These are phyloP conservation scores for Sporobolomyces roseus DNA, from an alignment of 768 basidiomycete species.

Conservation along the genomic window DNA sequence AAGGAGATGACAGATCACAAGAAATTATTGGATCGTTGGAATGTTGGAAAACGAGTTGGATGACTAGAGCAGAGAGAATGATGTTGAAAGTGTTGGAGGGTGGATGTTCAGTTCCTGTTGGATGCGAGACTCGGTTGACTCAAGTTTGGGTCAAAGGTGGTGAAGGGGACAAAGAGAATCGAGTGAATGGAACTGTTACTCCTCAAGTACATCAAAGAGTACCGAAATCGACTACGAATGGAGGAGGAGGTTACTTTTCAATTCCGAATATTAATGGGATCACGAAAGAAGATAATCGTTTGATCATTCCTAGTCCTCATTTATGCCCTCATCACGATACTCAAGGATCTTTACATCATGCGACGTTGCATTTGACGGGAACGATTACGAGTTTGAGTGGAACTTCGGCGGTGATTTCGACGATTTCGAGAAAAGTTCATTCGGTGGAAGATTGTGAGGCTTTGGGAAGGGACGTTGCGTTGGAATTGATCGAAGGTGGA, in stretches of 20 bases:
- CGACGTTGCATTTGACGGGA: conserved; percentile 63
- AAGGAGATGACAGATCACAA: conserved; percentile 58
- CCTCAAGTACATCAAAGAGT: conserved; percentile 1
- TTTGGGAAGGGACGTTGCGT: conserved; percentile 66
- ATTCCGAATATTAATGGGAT: background rate
- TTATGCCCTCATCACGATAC: conserved; percentile 18
- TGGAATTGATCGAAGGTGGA: conserved; percentile 62
- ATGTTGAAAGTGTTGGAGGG: conserved; percentile 87
- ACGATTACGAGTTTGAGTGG: conserved; percentile 84
- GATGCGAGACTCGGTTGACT: conserved; percentile 58
- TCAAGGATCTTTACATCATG: conserved; percentile 23
- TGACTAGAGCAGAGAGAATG: conserved; percentile 76
- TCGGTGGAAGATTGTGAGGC: conserved; percentile 62
- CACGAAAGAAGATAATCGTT: background rate
- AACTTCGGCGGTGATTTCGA: conserved; percentile 64
- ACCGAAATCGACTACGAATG: background rate
- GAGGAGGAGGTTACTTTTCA: conserved; percentile 14
- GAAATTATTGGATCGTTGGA: conserved; percentile 65
- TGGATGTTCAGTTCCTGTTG: conserved; percentile 95
- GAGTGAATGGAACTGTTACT: conserved; percentile 24
- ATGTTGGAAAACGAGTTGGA: conserved; percentile 73
- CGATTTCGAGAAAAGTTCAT: conserved; percentile 56
- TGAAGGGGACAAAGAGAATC: conserved; percentile 47
- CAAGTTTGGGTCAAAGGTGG: conserved; percentile 43
- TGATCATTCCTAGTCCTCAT: conserved; percentile 22